Conservation (phyloP, 208 protist genomes). For the Trypanosoma mega region DNA sequence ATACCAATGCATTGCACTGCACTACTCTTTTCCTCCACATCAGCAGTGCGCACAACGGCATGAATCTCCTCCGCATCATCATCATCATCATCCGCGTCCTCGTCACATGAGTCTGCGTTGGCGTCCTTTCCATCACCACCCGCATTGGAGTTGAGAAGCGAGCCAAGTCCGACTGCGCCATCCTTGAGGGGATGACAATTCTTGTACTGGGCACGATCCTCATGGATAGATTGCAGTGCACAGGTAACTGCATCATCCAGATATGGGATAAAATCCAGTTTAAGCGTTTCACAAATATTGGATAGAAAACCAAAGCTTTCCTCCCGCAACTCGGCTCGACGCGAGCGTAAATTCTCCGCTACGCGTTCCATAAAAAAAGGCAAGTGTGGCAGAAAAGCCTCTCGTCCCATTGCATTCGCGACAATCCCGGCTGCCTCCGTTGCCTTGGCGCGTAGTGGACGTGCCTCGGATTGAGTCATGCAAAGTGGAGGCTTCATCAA, state of each 20-base stretch:
- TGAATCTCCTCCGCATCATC: slow-evolving; percentile 65
- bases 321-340: slow-evolving; percentile 64
- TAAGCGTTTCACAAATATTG: slow-evolving; percentile 79
- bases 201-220: slow-evolving; percentile 53
- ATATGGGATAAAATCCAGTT: slow-evolving; percentile 55
- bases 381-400: slow-evolving; percentile 64
- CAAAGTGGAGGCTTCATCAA: slow-evolving; percentile 66
- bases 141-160: no score
- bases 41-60: slow-evolving; percentile 69
- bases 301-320: slow-evolving; percentile 83
- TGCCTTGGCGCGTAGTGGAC: slow-evolving; percentile 71
- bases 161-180: no score
- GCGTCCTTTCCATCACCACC: slow-evolving; percentile 29
- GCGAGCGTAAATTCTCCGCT: slow-evolving; percentile 52
- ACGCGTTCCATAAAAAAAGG: slow-evolving; percentile 69
- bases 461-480: slow-evolving; percentile 47
- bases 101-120: slow-evolving; percentile 23
- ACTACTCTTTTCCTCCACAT: slow-evolving; percentile 82
- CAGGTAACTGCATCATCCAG: slow-evolving; percentile 63
- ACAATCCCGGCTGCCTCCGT: slow-evolving; percentile 83
- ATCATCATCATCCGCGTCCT: slow-evolving; percentile 25
- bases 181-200: slow-evolving; percentile 70
- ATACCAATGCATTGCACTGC: slow-evolving; percentile 82
- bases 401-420: slow-evolving; percentile 67
- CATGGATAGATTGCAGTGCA: slow-evolving; percentile 63